Evolutionary conservation across 768 basidiomycete species (phyloP), one percentile per base, ranked within the genome.

Genomic region (Agaricus bisporus): DNA sequence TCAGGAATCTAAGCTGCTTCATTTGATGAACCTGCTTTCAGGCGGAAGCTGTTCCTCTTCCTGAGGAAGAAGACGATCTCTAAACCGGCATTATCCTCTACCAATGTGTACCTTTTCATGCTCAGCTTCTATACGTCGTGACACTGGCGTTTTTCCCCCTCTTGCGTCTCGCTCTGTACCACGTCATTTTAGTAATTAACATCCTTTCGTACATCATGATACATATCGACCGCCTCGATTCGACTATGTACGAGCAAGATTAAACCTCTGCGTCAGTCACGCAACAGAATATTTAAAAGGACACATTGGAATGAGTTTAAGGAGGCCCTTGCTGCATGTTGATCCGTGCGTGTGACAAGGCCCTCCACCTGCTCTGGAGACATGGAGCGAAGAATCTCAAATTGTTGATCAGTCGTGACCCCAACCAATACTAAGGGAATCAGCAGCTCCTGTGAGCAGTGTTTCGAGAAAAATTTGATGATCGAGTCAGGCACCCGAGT

Each of bases 11-110:
- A 42, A 52, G 56, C 38, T 48, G 41, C 54, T 56, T 52, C 4
- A 49, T 41, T 18, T 42, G 11, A 22, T 36, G 37, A 11, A 28
- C 44, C 20, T 26, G 28, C 56, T 47, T 8, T 12, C 51, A 91
- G 86, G 95, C 95, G 56, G 93, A 90, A 65, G 76, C 78, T 58
- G 87, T 94, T 58, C 97, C 97, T 64, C 89, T 99, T 58, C 97
- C 97, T 49, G 97, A 98, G 72, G 97, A 99, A 71, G 97, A 95
- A 48, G 93, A 95, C 54, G 88, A 92, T 60, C 78, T 90, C 64
- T 87, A 79, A 57, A 60, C 46, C 48, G 51, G 49, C n/a, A 15
- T 48, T 48, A 35, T 35, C n/a, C 15, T 59, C 48, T 55, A 48
- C 58, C 48, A 35, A 54, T 51, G 37, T 52, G 45, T 55, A 32